Base-by-base conservation (phyloP, 805 yeast species). In the Starmerella potacharoeniae region DNA sequence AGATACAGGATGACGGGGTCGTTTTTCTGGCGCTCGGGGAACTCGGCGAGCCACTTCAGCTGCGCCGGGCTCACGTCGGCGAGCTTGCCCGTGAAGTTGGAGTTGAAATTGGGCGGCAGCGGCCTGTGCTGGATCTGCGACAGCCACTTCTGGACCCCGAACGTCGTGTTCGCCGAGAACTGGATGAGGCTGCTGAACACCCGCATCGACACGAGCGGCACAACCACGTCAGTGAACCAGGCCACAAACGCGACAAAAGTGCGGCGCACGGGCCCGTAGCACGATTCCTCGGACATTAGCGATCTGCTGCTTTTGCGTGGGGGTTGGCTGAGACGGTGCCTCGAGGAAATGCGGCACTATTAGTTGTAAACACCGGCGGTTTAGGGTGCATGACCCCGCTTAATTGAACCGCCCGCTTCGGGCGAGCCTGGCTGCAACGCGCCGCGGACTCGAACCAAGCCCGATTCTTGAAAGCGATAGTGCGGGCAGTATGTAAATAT, bases 1-100 rank as follows among this genome's bases (percentile, higher is more conserved):
- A 61, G 36, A 29, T 53, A 58, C 29, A 61, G 11, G 5, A 64
- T 14, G 13, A 64, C 63, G 2, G 65, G 65, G 44, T 62, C 66
- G 16, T 52, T 36, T 4, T 54, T 54, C 3, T 29, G 49, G 9
- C 62, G 58, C 45, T 53, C 47, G 17, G 48, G 50, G 22, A 45
- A 61, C 52, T 61, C 57, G 41, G 54, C 50, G 10, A 62, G 39
- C 65, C 65, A 64, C 17, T 49, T 51, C 37, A 47, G 43, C 39
- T 41, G 39, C 13, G 44, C 54, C 22, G 47, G n/a, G 9, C 28
- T 16, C 6, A 57, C 46, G n/a, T 39, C 52, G 6, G 40, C 41
- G 2, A 52, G 28, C 9, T 5, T n/a, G 35, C n/a, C 29, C n/a
- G 9, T 7, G 28, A 48, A 36, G 22, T 29, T 7, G 5, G 30